Evolutionary conservation across 1,284 basidiomycete genomes (phyloP).

Genomic region (Trametes sp.): DNA sequence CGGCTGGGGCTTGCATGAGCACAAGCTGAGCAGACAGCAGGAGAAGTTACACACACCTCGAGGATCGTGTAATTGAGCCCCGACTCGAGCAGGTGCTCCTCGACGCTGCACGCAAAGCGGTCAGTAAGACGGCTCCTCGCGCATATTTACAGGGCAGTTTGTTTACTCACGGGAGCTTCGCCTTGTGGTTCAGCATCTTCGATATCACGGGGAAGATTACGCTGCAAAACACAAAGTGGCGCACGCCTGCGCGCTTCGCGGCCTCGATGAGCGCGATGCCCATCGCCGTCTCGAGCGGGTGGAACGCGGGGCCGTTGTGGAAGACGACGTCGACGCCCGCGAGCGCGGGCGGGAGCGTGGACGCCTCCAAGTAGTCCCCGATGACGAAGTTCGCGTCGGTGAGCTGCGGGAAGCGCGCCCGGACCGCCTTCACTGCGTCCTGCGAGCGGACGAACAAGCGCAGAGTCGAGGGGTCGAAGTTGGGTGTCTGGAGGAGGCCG

Average conservation of each 20-base stretch:
- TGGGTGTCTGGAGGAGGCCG: constrained; percentile 34
- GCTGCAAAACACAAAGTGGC: constrained; percentile 50
- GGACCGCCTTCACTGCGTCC: constrained; percentile 29
- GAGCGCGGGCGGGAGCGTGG: constrained; percentile 38
- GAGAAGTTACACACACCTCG: constrained; percentile 29
- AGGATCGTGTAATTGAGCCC: constrained; percentile 45
- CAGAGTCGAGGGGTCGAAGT: constrained; percentile 27
- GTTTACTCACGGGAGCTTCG: constrained; percentile 40
- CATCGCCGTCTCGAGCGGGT: constrained; percentile 42
- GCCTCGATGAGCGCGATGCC: constrained; percentile 49
- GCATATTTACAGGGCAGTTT: neutral
- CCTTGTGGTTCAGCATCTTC: constrained; percentile 44
- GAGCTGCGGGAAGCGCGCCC: constrained; percentile 28
- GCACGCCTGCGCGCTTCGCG: constrained; percentile 43
- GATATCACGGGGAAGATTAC: constrained; percentile 43
- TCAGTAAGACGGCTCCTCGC: neutral
- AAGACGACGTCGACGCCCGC: constrained; percentile 40
- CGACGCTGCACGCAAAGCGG: constrained; percentile 33
- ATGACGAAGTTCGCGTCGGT: constrained; percentile 35
- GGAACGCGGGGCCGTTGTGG: constrained; percentile 43
- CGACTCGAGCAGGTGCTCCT: constrained; percentile 46
- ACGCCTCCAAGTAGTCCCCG: constrained; percentile 42
- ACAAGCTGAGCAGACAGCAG: neutral
- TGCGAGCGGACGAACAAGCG: constrained; percentile 40
- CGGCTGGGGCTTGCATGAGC: constrained; percentile 30